Evolutionary conservation across 306 rosid species (phyloP).

Genomic region (Castanospermum australe): DNA sequence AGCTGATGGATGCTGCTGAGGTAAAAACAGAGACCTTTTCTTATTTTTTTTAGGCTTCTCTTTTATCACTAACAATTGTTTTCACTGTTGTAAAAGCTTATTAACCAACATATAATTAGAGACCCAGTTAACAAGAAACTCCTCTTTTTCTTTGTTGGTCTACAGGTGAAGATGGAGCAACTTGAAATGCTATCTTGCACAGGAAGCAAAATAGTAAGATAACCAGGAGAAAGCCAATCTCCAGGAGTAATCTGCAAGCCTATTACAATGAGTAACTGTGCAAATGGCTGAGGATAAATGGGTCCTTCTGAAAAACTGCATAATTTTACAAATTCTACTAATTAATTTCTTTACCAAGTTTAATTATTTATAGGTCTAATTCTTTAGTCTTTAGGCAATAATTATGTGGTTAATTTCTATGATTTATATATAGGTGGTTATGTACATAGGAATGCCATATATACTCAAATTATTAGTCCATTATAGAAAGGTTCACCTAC

Average conservation of each 20-base stretch:
- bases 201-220: background rate
- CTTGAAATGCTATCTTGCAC: background rate
- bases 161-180: conserved; percentile 22
- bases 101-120: background rate
- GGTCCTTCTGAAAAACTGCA: conserved; percentile 6
- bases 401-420: conserved; percentile 26
- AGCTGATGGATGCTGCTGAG: too few relatives aligned
- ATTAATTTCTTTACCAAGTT: conserved; percentile 21
- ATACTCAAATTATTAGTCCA: conserved; percentile 24
- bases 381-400: conserved; percentile 56
- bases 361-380: conserved; percentile 27
- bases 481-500: conserved; percentile 47
- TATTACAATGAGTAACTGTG: conserved; percentile 8
- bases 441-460: conserved; percentile 52
- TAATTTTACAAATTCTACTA: conserved; percentile 30
- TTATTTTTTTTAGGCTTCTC: background rate
- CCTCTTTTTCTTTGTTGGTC: background rate
- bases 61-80: background rate
- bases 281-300: conserved; percentile 40
- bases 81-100: background rate
- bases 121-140: background rate
- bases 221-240: background rate
- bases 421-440: conserved; percentile 33
- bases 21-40: too few relatives aligned
- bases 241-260: conserved; percentile 8